These are phyloP conservation scores for Calocybe cyanea DNA, from an alignment of 768 basidiomycete genomes.

Conservation along the genomic window DNA sequence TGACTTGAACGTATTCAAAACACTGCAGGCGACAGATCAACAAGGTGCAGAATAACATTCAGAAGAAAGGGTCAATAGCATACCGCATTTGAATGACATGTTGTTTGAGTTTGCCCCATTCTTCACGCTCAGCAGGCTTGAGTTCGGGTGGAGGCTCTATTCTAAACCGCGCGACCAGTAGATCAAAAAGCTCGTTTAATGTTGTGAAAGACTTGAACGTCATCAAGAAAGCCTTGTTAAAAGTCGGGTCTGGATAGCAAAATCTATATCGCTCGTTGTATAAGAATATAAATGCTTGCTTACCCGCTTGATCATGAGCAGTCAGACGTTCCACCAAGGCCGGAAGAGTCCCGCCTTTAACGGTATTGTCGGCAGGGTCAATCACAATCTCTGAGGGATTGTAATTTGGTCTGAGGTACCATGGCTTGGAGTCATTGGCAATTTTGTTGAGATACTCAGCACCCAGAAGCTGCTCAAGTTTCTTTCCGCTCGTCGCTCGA, in stretches of 20 bases:
- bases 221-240: conserved; percentile 88
- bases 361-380: conserved; percentile 69
- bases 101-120: conserved; percentile 86
- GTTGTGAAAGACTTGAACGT: conserved; percentile 95
- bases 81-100: conserved; percentile 85
- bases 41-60: conserved; percentile 4
- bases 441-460: conserved; percentile 42
- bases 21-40: conserved; percentile 37
- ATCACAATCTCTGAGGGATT: conserved; percentile 77
- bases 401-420: conserved; percentile 85
- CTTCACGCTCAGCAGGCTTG: conserved; percentile 53
- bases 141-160: conserved; percentile 72
- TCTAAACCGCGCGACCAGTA: conserved; percentile 76
- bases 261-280: conserved; percentile 4
- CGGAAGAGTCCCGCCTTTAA: conserved; percentile 82
- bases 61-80: conserved; percentile 17
- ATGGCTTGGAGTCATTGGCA: conserved; percentile 53
- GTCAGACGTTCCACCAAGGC: conserved; percentile 90
- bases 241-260: conserved; percentile 48
- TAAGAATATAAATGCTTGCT: conserved; percentile 18
- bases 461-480: conserved; percentile 70
- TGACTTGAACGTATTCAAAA: conserved; percentile 85
- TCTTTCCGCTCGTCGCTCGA: conserved; percentile 38
- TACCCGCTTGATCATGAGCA: conserved; percentile 84
- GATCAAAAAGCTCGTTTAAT: conserved; percentile 75